Evolutionary conservation across 371 early-diverging fungal species (phyloP).

Genomic region (Zychaea mexicana): DNA sequence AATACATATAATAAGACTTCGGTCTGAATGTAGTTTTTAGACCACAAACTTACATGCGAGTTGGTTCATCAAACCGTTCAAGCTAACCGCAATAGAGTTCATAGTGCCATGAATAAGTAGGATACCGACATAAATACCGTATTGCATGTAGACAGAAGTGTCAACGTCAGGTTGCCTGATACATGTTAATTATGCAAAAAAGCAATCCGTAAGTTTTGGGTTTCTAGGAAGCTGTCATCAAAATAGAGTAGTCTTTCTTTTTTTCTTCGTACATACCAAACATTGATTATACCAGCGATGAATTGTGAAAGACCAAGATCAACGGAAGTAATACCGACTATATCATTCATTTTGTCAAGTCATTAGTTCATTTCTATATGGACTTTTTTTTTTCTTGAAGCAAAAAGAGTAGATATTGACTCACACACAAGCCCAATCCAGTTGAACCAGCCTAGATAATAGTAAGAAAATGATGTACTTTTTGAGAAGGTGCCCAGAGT

Average conservation of each 20-base stretch:
- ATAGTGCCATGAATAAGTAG: slow-evolving; percentile 50
- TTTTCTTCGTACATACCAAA: slow-evolving; percentile 55
- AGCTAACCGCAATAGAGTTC: slow-evolving; percentile 55
- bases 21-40: too few relatives aligned
- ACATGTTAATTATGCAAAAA: slow-evolving; percentile 16
- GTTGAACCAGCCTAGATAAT: slow-evolving; percentile 48
- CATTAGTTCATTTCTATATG: too few relatives aligned
- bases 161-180: slow-evolving; percentile 30
- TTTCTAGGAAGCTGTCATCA: too few relatives aligned
- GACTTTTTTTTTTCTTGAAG: background rate
- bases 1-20: too few relatives aligned
- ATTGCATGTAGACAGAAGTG: slow-evolving; percentile 49
- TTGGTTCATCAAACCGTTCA: slow-evolving; percentile 54
- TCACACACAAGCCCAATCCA: slow-evolving; percentile 52
- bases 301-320: slow-evolving; percentile 61
- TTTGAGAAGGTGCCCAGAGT: too few relatives aligned
- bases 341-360: background rate
- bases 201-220: background rate
- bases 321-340: slow-evolving; percentile 51
- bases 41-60: slow-evolving; percentile 50
- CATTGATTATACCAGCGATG: slow-evolving; percentile 51
- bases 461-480: background rate
- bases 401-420: background rate
- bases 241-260: too few relatives aligned
- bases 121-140: slow-evolving; percentile 51